Base-by-base conservation (phyloP, 306 rosid genomes). In the Hylodesmum podocarpum region DNA sequence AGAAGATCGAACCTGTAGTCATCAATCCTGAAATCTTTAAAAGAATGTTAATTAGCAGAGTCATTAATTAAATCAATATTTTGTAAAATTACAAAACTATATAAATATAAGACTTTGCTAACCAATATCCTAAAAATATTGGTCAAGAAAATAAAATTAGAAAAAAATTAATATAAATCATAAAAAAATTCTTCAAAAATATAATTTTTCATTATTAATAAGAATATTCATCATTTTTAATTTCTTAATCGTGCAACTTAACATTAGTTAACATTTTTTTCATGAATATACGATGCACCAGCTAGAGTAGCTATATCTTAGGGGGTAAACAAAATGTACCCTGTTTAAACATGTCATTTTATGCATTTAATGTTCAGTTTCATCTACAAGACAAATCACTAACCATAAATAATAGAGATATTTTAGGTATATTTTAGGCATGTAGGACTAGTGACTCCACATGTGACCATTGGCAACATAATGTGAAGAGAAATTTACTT, bases 311-410 rank as follows among this genome's bases (percentile, higher is more conserved):
- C 24, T 66, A 50, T 37, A 27, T 49, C 59, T 13, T 4, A 54
- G 62, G 18, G 14, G 19, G 70, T 57, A 46, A 75, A 62, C 50
- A 65, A 76, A 53, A 50, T 49, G 73, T 28, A 50, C 3, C 43
- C 41, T 22, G 6, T 43, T 49, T 13, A 65, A 76, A 65, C 73
- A 66, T 50, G 74, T 24, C 66, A 65, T 50, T 15, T 9, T 27
- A 76, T 70, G 74, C 43, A 21, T 21, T 81, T 43, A 76, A 51
- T 65, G 43, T 46, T 68, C 37, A 64, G 24, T 81, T 67, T 69
- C 50, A 51, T 72, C 33, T 39, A 41, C 69, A 80, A 53, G 73
- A 62, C 72, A 55, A 55, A 19, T 40, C 18, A 14, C 4, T 44
- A 43, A 43, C 64, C 61, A 16, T 49, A 37, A 40, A 55, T 33